These are phyloP conservation scores for Erigeron canadensis DNA, from an alignment of 129 eudicot genomes.

Conservation along the genomic window DNA sequence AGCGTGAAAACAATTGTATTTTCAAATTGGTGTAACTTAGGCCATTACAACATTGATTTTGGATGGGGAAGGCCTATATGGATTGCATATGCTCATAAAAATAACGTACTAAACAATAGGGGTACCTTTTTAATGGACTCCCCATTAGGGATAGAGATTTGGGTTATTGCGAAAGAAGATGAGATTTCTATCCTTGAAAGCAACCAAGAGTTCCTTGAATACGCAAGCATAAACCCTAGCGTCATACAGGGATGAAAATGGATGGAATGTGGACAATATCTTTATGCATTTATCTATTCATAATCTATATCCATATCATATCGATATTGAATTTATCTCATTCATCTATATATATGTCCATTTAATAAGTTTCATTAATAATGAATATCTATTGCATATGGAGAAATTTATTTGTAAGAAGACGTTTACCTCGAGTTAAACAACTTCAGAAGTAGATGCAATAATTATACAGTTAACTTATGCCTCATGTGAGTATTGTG, in stretches of 20 bases:
- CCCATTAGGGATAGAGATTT: constrained; percentile 1
- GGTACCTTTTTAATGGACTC: background rate
- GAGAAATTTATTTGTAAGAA: no score
- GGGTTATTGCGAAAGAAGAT: background rate
- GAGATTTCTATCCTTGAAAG: background rate
- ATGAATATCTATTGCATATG: no score
- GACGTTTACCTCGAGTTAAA: no score
- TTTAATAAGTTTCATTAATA: no score
- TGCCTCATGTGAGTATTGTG: no score
- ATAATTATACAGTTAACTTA: no score
- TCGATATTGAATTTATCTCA: no score
- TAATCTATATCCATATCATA: no score
- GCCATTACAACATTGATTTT: constrained; percentile 5
- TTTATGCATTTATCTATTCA: no score
- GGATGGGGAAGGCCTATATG: background rate
- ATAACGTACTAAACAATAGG: background rate
- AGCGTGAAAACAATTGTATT: background rate
- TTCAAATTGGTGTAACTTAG: background rate
- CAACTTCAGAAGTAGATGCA: no score
- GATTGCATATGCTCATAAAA: constrained; percentile 4
- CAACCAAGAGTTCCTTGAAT: background rate
- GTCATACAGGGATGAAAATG: background rate
- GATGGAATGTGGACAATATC: no score
- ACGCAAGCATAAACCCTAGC: background rate
- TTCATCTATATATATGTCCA: no score